phyloP scores from a whole-genome alignment of 1,284 basidiomycete species.

The Puccinia polysora region DNA sequence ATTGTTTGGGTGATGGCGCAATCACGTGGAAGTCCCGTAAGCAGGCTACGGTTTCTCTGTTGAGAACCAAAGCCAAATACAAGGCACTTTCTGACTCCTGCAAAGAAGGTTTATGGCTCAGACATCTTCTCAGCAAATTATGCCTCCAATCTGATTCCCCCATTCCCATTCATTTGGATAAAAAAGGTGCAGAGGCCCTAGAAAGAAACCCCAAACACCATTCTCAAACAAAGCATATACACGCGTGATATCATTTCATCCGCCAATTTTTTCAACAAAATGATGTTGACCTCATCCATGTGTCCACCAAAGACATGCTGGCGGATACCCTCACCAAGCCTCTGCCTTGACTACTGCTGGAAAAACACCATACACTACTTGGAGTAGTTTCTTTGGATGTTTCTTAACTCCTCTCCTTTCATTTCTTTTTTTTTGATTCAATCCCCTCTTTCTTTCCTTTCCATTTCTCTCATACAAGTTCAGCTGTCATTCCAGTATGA shows the following conservation, averaged over 20 bases:
- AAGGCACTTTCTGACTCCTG: slow-evolving; percentile 13
- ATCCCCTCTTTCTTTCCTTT: too few species aligned
- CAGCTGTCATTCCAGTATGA: too few species aligned
- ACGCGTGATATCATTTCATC: not conserved
- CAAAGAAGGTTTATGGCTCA: slow-evolving; percentile 5
- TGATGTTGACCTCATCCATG: not conserved
- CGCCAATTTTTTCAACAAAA: not conserved
- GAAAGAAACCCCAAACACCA: slow-evolving; percentile 7
- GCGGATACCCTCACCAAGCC: slow-evolving; percentile 18
- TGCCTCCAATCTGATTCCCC: not conserved
- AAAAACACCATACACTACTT: too few species aligned
- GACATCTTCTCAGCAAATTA: slow-evolving; percentile 5
- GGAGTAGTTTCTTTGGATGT: too few species aligned
- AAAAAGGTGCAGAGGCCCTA: slow-evolving; percentile 4
- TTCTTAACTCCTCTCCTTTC: too few species aligned
- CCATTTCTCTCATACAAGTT: too few species aligned
- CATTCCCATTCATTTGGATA: not conserved
- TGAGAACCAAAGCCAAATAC: too few species aligned
- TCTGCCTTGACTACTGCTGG: too few species aligned
- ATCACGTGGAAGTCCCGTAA: too few species aligned
- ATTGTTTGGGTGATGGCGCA: too few species aligned
- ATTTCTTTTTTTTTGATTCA: too few species aligned
- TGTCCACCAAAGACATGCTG: slow-evolving; percentile 6
- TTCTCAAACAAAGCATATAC: slow-evolving; percentile 7
- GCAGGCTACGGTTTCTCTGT: too few species aligned